These are phyloP conservation scores for Phytomonas sp. DNA, from an alignment of 208 protist genomes.

Conservation along the genomic window DNA sequence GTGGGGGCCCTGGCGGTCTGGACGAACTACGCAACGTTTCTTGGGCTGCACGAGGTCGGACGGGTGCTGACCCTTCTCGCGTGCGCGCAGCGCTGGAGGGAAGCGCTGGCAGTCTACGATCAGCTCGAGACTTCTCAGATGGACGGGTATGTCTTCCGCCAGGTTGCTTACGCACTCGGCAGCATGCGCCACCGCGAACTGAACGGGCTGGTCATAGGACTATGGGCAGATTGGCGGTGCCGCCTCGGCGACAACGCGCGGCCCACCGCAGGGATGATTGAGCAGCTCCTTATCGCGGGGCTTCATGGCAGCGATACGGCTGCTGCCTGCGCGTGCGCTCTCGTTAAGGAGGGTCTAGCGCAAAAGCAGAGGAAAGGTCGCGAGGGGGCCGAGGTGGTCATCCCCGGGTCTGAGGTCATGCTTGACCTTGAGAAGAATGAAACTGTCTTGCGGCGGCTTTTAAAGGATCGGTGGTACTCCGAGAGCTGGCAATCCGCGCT, in stretches of 20 bases:
- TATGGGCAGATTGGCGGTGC: constrained; percentile 67
- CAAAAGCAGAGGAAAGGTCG: not conserved
- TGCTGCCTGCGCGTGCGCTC: constrained; percentile 16
- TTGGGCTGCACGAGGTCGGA: constrained; percentile 23
- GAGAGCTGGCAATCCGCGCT: constrained; percentile 60
- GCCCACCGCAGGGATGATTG: constrained; percentile 39
- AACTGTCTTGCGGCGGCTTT: constrained; percentile 18
- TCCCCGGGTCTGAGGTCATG: constrained; percentile 22
- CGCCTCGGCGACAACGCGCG: constrained; percentile 34
- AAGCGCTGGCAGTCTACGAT: constrained; percentile 41
- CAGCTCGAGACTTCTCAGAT: constrained; percentile 14
- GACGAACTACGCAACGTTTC: constrained; percentile 5
- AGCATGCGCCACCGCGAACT: constrained; percentile 6
- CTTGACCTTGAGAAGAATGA: constrained; percentile 29
- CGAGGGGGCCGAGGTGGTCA: constrained; percentile 12
- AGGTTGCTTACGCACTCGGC: constrained; percentile 39
- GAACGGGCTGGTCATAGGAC: constrained; percentile 25
- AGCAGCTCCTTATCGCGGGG: constrained; percentile 37
- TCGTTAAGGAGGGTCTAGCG: constrained; percentile 3
- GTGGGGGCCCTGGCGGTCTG: constrained; percentile 23
- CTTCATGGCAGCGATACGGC: constrained; percentile 19
- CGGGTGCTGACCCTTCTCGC: constrained; percentile 48
- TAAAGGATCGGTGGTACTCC: constrained; percentile 44
- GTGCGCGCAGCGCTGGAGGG: constrained; percentile 32
- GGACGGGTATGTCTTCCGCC: constrained; percentile 52